Evolutionary conservation across 257 asterid species (phyloP).

Genomic region (Handroanthus guayacan): DNA sequence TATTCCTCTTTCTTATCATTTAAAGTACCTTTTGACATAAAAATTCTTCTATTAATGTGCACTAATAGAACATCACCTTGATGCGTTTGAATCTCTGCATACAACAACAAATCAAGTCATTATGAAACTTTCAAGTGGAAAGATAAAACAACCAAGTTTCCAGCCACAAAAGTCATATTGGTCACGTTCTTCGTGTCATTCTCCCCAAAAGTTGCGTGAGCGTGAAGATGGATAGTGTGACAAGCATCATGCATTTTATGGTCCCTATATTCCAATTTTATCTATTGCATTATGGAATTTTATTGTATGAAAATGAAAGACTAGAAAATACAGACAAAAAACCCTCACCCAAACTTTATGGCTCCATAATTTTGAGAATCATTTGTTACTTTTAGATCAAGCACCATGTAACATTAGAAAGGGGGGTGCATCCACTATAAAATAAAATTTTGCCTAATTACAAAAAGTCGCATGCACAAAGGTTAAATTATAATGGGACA

Average conservation of each 20-base stretch:
- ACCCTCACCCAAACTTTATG: slow-evolving; percentile 3
- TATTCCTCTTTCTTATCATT: too few relatives aligned
- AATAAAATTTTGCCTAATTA: background rate
- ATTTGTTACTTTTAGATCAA: slow-evolving; percentile 19
- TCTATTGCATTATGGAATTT: background rate
- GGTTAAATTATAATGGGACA: background rate
- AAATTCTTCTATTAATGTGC: slow-evolving; percentile 22
- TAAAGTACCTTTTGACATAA: too few relatives aligned
- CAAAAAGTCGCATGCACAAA: background rate
- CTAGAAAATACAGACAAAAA: background rate
- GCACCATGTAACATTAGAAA: background rate
- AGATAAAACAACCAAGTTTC: background rate
- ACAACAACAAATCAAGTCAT: background rate
- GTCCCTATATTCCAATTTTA: slow-evolving; percentile 38
- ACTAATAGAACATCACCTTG: background rate
- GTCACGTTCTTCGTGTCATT: slow-evolving; percentile 30
- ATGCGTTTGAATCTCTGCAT: background rate
- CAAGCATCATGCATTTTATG: slow-evolving; percentile 21
- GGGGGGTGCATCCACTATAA: background rate
- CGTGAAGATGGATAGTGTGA: slow-evolving; percentile 27
- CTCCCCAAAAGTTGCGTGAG: slow-evolving; percentile 39
- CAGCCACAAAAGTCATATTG: background rate
- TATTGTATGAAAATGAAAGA: slow-evolving; percentile 36
- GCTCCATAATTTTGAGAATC: slow-evolving; percentile 30
- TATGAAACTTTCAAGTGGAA: background rate